Percentiles rank a stretch among this genome's conserved stretches.
These are phyloP conservation scores for Hypoxylon rubiginosum DNA, from an alignment of 2,329 filamentous ascomycete genomes.

Conservation along the genomic window DNA sequence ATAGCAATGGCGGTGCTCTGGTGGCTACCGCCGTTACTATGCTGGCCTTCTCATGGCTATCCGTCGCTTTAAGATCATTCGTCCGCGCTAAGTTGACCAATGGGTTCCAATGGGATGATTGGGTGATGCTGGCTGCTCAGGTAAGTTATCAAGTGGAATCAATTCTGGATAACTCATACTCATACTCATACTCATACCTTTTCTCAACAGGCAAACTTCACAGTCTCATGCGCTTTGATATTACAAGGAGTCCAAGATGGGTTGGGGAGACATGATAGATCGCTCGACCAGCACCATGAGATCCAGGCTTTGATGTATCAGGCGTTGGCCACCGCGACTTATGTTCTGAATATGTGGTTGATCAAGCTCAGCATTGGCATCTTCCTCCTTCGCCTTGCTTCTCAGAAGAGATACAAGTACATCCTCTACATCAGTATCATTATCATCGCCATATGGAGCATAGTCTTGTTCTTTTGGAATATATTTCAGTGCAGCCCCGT, in stretches of 20 bases:
- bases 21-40: conserved; percentile 54
- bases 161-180: background rate
- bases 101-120: conserved; percentile 64
- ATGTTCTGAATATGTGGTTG: conserved; percentile 68
- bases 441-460: conserved; percentile 62
- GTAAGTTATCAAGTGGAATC: conserved; percentile 49
- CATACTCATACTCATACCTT: conserved; percentile 22
- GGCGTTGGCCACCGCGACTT: conserved; percentile 64
- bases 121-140: conserved; percentile 66
- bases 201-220: conserved; percentile 58
- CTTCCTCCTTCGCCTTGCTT: conserved; percentile 64
- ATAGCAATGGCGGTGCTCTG: conserved; percentile 51
- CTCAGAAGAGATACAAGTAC: conserved; percentile 61
- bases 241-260: conserved; percentile 59
- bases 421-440: conserved; percentile 61
- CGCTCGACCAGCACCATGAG: conserved; percentile 56
- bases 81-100: conserved; percentile 50
- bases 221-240: conserved; percentile 62
- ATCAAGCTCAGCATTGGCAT: conserved; percentile 69
- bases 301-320: conserved; percentile 67
- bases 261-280: conserved; percentile 62
- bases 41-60: conserved; percentile 52
- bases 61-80: conserved; percentile 48
- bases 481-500: conserved; percentile 64
- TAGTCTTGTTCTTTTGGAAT: conserved; percentile 66